Evolutionary conservation across 352 stramenopile species (phyloP), one percentile per base, ranked within the genome.

Genomic region (Phytophthora pisi): DNA sequence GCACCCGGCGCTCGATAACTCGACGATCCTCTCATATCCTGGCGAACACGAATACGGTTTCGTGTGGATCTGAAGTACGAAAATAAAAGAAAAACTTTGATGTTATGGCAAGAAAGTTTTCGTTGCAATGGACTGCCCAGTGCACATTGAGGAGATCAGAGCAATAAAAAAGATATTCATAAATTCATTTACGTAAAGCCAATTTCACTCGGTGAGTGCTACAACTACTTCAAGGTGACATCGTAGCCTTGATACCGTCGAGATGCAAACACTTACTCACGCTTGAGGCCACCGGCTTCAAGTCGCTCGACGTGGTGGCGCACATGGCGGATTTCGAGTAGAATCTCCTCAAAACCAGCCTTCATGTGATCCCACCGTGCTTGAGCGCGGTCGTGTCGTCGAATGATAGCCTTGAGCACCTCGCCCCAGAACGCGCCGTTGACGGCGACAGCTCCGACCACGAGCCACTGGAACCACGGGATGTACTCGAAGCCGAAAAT

Each of bases 401-500:
- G 72, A 34, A 89, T 54, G 38, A 74, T 30, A 36, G 64, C 72
- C 64, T 90, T 92, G 30, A 84, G 63, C 10, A 90, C 46, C 61
- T 89, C 83, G 23, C 79, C 79, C 74, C 79, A 90, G 52, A 89
- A 86, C 4, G 70, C 77, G 16, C 77, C 75, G 60, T 86, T 78
- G 8, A 91, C 61, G 1, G 80, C 78, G 6, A 78, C 70, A 8
- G 64, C 57, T 5, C 77, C 53, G 3, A 80, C 70, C 5, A 85
- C 63, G 11, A 90, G 34, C 72, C 77, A 88, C 68, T 88, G 72
- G 68, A 78, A 89, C 65, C 70, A 85, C 58, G 73, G 42, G n/a
- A 90, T 90, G 66, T 88, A 88, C 52, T 74, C 76, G 62, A 90
- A 90, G 13, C 81, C 80, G 30, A 90, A 90, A 20, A 92, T 67